phyloP scores from a whole-genome alignment of 495 filamentous ascomycete genomes.

The Extremus antarcticus region DNA sequence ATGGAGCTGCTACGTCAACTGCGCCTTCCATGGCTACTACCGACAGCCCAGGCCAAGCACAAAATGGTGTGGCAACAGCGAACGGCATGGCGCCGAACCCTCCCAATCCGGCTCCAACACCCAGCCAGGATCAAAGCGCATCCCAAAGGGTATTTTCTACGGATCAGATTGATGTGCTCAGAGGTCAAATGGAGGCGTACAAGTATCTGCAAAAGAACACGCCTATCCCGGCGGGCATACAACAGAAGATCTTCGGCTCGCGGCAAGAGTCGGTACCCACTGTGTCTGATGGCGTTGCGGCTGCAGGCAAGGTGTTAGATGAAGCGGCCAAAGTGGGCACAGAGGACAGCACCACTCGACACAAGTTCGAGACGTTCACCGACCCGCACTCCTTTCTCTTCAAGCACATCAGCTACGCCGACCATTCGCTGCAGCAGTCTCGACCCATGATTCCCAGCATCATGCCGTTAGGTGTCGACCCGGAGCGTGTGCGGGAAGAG shows the following conservation, averaged over 20 bases:
- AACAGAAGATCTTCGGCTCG: constrained; percentile 63
- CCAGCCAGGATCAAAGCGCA: constrained; percentile 3
- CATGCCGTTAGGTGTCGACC: constrained; percentile 77
- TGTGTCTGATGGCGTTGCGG: constrained; percentile 44
- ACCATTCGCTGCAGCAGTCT: constrained; percentile 60
- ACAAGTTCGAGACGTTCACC: constrained; percentile 52
- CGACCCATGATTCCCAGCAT: constrained; percentile 72
- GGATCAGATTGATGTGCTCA: constrained; percentile 58
- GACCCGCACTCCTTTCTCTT: constrained; percentile 51
- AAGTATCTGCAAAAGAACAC: constrained; percentile 70
- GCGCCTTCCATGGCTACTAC: not conserved
- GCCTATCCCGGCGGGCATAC: constrained; percentile 59
- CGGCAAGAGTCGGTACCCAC: constrained; percentile 54
- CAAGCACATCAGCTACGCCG: constrained; percentile 61
- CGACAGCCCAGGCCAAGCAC: not conserved
- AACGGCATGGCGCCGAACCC: not conserved
- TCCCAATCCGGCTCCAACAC: constrained; percentile 8
- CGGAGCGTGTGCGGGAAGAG: constrained; percentile 71
- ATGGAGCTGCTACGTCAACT: constrained; percentile 1
- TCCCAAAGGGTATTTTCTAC: constrained; percentile 47
- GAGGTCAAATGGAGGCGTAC: constrained; percentile 73
- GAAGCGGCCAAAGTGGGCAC: constrained; percentile 32
- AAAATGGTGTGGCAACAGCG: not conserved
- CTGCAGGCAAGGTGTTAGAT: constrained; percentile 44
- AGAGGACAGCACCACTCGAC: constrained; percentile 21